phyloP scores from a whole-genome alignment of 225 moss, liverwort and hornwort genomes.

The Anthoceros angustus region DNA sequence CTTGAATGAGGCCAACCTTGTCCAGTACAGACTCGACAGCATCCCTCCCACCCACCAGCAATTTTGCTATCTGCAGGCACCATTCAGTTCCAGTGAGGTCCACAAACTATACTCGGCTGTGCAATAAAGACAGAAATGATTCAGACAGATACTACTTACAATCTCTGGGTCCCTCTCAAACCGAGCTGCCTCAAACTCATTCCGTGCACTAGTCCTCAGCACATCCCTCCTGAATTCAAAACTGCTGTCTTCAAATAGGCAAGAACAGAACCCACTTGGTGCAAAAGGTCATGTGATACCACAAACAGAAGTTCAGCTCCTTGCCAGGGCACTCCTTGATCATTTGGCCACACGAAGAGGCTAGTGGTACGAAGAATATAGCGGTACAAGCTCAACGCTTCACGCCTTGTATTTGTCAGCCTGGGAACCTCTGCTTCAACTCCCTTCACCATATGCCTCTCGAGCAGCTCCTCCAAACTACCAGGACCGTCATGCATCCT shows the following conservation, averaged over 20 bases:
- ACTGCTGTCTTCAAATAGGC: too few species aligned
- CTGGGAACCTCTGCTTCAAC: conserved; percentile 7
- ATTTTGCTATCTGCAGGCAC: conserved; percentile 41
- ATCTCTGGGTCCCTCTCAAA: conserved; percentile 61
- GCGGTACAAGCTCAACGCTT: conserved; percentile 59
- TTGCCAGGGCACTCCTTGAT: conserved; percentile 54
- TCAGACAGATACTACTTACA: conserved; percentile 9
- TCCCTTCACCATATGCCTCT: conserved; percentile 28
- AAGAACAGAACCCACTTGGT: too few species aligned
- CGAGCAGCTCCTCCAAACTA: conserved; percentile 35
- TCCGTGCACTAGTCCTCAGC: conserved; percentile 60
- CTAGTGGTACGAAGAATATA: conserved; percentile 53
- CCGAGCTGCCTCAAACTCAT: conserved; percentile 62
- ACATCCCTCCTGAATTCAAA: conserved; percentile 40
- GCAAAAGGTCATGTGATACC: too few species aligned
- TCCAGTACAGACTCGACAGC: conserved; percentile 59
- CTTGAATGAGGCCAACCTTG: conserved; percentile 17
- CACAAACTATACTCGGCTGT: neutral
- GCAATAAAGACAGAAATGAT: neutral
- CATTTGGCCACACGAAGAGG: conserved; percentile 61
- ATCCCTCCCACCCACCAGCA: conserved; percentile 63
- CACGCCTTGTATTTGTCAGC: conserved; percentile 54
- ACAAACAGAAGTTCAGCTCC: neutral
- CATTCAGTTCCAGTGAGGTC: neutral
- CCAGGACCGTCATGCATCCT: conserved; percentile 37